Conservation (phyloP, 495 filamentous ascomycete species). For the Lasiosphaeriaceae sp. region DNA sequence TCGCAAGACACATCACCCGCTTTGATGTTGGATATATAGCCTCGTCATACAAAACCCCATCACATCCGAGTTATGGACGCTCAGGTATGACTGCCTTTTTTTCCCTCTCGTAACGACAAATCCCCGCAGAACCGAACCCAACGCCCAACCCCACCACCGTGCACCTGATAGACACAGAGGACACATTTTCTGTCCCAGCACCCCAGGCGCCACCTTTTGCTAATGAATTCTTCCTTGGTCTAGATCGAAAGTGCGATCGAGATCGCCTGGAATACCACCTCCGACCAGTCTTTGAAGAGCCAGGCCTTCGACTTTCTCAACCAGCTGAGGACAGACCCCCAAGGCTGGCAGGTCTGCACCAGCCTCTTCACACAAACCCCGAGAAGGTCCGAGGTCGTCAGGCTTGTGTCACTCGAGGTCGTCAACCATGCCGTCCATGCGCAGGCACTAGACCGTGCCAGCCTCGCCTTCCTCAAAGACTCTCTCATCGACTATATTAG, state of each 20-base stretch:
- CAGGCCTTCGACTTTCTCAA: slow-evolving; percentile 88
- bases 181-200: not conserved
- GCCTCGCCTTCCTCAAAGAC: slow-evolving; percentile 67
- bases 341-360: slow-evolving; percentile 83
- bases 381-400: slow-evolving; percentile 75
- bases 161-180: not conserved
- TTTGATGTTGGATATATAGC: slow-evolving; percentile 1
- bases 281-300: slow-evolving; percentile 67
- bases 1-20: slow-evolving; percentile 6
- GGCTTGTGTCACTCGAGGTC: slow-evolving; percentile 82
- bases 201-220: not conserved
- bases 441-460: slow-evolving; percentile 63
- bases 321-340: slow-evolving; percentile 70
- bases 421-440: slow-evolving; percentile 83
- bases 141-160: slow-evolving; percentile 15
- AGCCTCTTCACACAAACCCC: slow-evolving; percentile 78
- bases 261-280: slow-evolving; percentile 75
- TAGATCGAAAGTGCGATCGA: slow-evolving; percentile 91
- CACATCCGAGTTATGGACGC: slow-evolving; percentile 28
- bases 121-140: slow-evolving; percentile 6
- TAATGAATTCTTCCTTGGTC: slow-evolving; percentile 8
- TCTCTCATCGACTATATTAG: slow-evolving; percentile 72
- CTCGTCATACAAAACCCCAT: not conserved
- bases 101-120: slow-evolving; percentile 1
- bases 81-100: slow-evolving; percentile 22